A percentile compares a stretch with the other conserved stretches of the same genome.
These are phyloP conservation scores for baker's yeast (Saccharomyces cerevisiae) DNA, from an alignment of 805 yeast genomes.

Conservation along the genomic window DNA sequence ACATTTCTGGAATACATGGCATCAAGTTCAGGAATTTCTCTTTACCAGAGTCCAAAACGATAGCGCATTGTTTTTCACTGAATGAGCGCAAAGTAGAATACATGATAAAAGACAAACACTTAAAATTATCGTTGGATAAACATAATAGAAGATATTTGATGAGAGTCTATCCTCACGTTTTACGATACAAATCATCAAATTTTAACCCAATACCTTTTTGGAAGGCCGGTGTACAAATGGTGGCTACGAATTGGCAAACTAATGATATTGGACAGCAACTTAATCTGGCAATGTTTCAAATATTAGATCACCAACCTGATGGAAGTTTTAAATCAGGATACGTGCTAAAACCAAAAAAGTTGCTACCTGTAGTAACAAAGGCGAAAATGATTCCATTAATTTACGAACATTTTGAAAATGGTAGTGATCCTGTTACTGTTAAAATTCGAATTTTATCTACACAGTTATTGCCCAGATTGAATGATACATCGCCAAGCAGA, in stretches of 20 bases:
- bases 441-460: constrained; percentile 59
- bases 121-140: constrained; percentile 49
- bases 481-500: constrained; percentile 33
- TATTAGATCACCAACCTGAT: constrained; percentile 34
- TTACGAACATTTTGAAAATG: constrained; percentile 11
- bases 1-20: constrained; percentile 45
- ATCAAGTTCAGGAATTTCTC: constrained; percentile 73
- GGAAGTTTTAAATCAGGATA: constrained; percentile 49
- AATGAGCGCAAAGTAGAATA: constrained; percentile 62
- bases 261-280: constrained; percentile 83
- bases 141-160: constrained; percentile 71
- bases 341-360: constrained; percentile 57
- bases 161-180: constrained; percentile 82
- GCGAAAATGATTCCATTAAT: constrained; percentile 20
- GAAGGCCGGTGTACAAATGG: constrained; percentile 86
- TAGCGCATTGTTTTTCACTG: constrained; percentile 79
- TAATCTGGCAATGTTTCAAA: constrained; percentile 72
- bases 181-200: constrained; percentile 69
- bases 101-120: constrained; percentile 55
- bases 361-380: constrained; percentile 30
- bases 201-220: constrained; percentile 75
- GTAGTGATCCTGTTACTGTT: constrained; percentile 13
- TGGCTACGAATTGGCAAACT: constrained; percentile 95
- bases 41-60: constrained; percentile 72
- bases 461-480: constrained; percentile 73